Conservation (phyloP, 2,329 filamentous ascomycete genomes). For the Ceratocystiopsis sp. region DNA sequence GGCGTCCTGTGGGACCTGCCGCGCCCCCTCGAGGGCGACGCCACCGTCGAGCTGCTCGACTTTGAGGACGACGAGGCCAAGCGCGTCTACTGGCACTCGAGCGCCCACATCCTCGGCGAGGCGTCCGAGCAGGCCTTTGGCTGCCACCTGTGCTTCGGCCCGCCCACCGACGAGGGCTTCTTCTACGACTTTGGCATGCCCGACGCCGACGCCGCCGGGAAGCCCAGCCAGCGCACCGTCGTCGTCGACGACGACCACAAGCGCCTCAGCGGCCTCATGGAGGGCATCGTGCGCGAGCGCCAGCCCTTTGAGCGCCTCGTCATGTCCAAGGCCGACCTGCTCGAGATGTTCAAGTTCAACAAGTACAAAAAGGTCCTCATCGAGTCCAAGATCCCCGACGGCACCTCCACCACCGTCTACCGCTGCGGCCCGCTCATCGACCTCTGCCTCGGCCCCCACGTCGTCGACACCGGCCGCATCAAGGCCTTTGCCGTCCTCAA, state of each 20-base stretch:
- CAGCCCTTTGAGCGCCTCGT: constrained; percentile 83
- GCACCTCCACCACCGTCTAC: constrained; percentile 86
- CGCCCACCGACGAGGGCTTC: constrained; percentile 80
- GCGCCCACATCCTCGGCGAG: constrained; percentile 89
- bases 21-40: constrained; percentile 74
- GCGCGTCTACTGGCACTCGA: constrained; percentile 96
- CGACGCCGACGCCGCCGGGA: constrained; percentile 30
- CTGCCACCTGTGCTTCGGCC: constrained; percentile 84
- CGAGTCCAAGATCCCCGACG: constrained; percentile 75
- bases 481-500: constrained; percentile 92
- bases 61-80: constrained; percentile 63
- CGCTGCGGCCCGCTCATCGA: constrained; percentile 87
- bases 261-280: constrained; percentile 63
- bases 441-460: constrained; percentile 86
- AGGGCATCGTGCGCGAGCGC: constrained; percentile 86
- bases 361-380: constrained; percentile 99
- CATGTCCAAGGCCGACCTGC: constrained; percentile 75
- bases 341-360: constrained; percentile 96
- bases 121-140: constrained; percentile 80
- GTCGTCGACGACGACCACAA: constrained; percentile 70
- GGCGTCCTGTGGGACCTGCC: constrained; percentile 85
- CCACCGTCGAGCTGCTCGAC: constrained; percentile 66
- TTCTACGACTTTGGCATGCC: constrained; percentile 92
- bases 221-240: constrained; percentile 17
- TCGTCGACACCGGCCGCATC: constrained; percentile 82